A percentile compares a stretch with the other conserved stretches of the same genome.
Conservation (phyloP, 805 yeast species). For the Nakazawaea wickerhamii region DNA sequence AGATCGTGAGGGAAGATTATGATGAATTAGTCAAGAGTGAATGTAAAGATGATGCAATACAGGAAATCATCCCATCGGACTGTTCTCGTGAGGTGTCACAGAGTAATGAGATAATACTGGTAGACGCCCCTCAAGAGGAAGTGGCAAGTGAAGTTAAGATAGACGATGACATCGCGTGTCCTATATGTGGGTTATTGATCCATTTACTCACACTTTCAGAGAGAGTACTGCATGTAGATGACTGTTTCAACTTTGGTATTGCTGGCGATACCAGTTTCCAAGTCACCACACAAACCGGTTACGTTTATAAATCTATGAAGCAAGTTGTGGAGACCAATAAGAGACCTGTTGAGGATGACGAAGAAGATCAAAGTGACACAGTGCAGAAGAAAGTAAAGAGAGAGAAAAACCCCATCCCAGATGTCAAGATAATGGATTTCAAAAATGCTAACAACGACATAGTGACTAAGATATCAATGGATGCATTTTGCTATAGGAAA, state of each 20-base stretch:
- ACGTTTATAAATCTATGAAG: slow-evolving; percentile 20
- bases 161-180: slow-evolving; percentile 34
- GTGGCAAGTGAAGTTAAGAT: not conserved
- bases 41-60: not conserved
- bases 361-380: slow-evolving; percentile 13
- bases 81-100: not conserved
- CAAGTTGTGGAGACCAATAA: slow-evolving; percentile 5
- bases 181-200: slow-evolving; percentile 42
- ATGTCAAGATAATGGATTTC: slow-evolving; percentile 47
- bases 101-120: slow-evolving; percentile 18
- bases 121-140: slow-evolving; percentile 14
- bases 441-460: slow-evolving; percentile 17
- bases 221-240: slow-evolving; percentile 50
- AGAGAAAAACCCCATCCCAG: slow-evolving; percentile 40
- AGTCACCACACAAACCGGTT: slow-evolving; percentile 18
- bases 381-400: slow-evolving; percentile 19
- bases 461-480: slow-evolving; percentile 45
- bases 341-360: slow-evolving; percentile 3
- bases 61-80: not conserved
- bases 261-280: slow-evolving; percentile 6
- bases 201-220: slow-evolving; percentile 33
- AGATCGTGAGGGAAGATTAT: slow-evolving; percentile 3
- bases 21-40: not conserved
- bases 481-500: slow-evolving; percentile 54
- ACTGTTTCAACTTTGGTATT: slow-evolving; percentile 33